Base-by-base conservation (phyloP, 2,329 filamentous ascomycete species). In the Scopulariopsis brevicaulis region DNA sequence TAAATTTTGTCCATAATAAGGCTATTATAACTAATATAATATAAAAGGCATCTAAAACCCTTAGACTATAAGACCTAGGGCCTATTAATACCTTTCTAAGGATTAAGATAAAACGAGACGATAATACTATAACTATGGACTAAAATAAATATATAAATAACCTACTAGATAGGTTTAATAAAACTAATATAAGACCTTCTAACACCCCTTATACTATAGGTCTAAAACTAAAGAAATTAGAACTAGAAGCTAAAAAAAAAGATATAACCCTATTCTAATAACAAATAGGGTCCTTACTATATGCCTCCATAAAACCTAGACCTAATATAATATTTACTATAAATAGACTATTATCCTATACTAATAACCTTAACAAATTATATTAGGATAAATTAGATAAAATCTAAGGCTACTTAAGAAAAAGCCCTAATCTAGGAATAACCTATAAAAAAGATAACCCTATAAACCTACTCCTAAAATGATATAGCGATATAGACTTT, bases 371-470 rank as follows among this genome's bases (percentile, higher is more conserved):
- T 51, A 51, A 37, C 51, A 57, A 57, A 46, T 18, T 32, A 5
- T 14, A 57, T 25, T 57, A 34, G 46, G 32, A 51, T 6, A 34
- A 32, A 20, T 25, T 57, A 57, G 28, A 57, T 51, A 52, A 51
- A 28, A 58, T 58, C 52, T 58, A 53, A 24, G 37, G 40, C 32
- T 57, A 57, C 50, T 37, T 58, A 40, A 53, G 35, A 53, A 58
- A 58, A 53, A 53, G 18, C 53, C 15, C 34, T 58, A 43, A 53
- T 53, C 34, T 52, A 20, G 24, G 22, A 3, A 40, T 53, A 58
- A 20, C n/a, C 7, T 58, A 58, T 53, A 57, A 37, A 37, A 14
- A 37, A 37, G 34, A 37, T 8, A 14, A 37, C 34, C 34, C 34
- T 37, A 37, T 7, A 14, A 37, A 37, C 14, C 34, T 37, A 37